A percentile compares a stretch with the other conserved stretches of the same genome.
Evolutionary conservation across 768 basidiomycete species (phyloP).

Genomic region (Pleurotus citrinopileatus): DNA sequence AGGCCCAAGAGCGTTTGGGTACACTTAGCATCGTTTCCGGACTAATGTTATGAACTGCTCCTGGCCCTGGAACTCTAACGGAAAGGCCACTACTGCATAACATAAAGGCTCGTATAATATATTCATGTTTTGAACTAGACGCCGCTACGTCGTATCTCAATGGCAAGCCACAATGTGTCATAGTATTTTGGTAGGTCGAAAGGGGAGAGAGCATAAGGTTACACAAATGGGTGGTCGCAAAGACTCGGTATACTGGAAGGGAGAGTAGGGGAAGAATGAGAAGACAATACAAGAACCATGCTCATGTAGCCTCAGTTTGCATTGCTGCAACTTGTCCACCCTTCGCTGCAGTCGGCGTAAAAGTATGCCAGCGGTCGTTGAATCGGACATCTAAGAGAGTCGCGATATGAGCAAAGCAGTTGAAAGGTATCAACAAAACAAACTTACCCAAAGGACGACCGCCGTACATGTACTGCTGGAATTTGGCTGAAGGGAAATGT

Average conservation of each 20-base stretch:
- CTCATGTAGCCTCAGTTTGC: constrained; percentile 47
- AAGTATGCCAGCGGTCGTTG: constrained; percentile 95
- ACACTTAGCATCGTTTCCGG: too few relatives aligned
- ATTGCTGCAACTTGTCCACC: constrained; percentile 74
- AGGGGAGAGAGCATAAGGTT: not conserved
- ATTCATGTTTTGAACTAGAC: too few relatives aligned
- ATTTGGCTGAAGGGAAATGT: constrained; percentile 60
- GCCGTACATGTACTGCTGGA: constrained; percentile 94
- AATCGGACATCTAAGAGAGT: constrained; percentile 73
- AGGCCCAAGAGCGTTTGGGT: too few relatives aligned
- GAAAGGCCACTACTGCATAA: too few relatives aligned
- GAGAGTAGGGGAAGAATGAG: not conserved
- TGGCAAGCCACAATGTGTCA: too few relatives aligned
- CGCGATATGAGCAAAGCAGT: not conserved
- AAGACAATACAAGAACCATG: too few relatives aligned
- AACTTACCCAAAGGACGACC: constrained; percentile 78
- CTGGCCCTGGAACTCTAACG: too few relatives aligned
- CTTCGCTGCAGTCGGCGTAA: constrained; percentile 85
- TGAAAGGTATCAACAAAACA: not conserved
- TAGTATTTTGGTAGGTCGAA: too few relatives aligned
- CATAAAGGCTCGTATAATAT: too few relatives aligned
- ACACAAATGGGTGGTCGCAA: not conserved
- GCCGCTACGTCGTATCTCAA: too few relatives aligned
- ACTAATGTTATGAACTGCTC: too few relatives aligned
- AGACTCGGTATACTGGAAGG: not conserved